A percentile compares a stretch with the other conserved stretches of the same genome.
phyloP scores from a whole-genome alignment of 768 basidiomycete species.

The Baorangia bicolor region DNA sequence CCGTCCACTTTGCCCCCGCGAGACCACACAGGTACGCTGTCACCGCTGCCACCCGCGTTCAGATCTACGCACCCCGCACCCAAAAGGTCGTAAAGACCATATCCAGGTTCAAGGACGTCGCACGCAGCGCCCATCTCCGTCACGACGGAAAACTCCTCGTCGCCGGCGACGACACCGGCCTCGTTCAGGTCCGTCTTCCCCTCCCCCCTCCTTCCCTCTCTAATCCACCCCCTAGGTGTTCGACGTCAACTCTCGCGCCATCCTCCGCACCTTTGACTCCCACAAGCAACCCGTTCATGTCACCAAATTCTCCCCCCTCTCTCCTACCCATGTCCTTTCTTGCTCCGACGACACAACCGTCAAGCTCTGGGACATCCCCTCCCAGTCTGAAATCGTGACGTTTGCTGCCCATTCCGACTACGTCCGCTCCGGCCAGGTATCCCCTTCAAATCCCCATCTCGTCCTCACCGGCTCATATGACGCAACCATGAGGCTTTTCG shows the following conservation, averaged over 20 bases:
- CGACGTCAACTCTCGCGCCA: constrained; percentile 90
- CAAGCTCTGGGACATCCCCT: constrained; percentile 93
- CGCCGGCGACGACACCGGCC: constrained; percentile 91
- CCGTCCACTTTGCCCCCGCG: constrained; percentile 84
- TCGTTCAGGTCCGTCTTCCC: constrained; percentile 57
- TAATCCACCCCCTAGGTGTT: constrained; percentile 60
- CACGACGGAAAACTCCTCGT: constrained; percentile 93
- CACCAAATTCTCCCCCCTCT: constrained; percentile 82
- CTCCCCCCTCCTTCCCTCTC: neutral
- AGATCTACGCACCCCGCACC: constrained; percentile 94
- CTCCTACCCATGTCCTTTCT: constrained; percentile 83
- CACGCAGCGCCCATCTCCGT: constrained; percentile 84
- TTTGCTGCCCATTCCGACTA: constrained; percentile 92
- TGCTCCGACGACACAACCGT: constrained; percentile 97
- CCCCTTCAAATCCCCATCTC: constrained; percentile 77
- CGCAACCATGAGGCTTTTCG: constrained; percentile 84
- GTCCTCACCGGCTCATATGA: constrained; percentile 95
- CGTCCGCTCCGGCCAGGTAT: constrained; percentile 89
- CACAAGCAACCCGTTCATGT: constrained; percentile 98
- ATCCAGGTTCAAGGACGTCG: constrained; percentile 95
- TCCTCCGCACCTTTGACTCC: constrained; percentile 86
- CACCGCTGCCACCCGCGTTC: constrained; percentile 88
- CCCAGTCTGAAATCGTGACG: constrained; percentile 73
- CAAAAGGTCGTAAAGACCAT: constrained; percentile 97
- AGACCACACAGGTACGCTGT: constrained; percentile 95